Conservation (phyloP, 192 early-diverging fungal species). For the Chytriomyces sp. region DNA sequence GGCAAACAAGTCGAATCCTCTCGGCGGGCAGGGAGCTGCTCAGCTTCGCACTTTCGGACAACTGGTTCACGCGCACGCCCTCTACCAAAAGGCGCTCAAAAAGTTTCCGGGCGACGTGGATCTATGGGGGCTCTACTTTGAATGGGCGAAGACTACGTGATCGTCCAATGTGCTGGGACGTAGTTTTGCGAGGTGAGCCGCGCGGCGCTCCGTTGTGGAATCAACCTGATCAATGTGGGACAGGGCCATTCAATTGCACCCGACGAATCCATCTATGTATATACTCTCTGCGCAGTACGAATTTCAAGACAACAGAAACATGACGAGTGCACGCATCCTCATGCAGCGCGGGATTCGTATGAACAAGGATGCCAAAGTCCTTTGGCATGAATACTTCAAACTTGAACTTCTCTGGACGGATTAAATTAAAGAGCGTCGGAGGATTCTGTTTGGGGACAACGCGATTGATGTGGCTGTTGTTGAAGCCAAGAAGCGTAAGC, state of each 20-base stretch:
- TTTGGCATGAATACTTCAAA: constrained; percentile 95
- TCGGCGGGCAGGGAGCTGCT: constrained; percentile 7
- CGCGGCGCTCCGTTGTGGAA: not conserved
- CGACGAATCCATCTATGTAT: constrained; percentile 81
- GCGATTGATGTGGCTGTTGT: constrained; percentile 40
- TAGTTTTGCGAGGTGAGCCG: constrained; percentile 69
- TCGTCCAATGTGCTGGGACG: constrained; percentile 64
- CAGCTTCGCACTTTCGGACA: constrained; percentile 45
- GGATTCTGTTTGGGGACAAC: constrained; percentile 67
- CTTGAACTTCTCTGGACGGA: constrained; percentile 88
- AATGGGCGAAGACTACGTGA: constrained; percentile 66
- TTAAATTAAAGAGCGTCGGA: constrained; percentile 79
- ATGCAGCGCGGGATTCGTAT: constrained; percentile 85
- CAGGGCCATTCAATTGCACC: constrained; percentile 85
- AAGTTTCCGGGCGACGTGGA: constrained; percentile 77
- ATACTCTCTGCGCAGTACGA: constrained; percentile 90
- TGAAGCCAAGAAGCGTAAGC: constrained; percentile 15
- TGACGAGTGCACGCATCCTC: constrained; percentile 77
- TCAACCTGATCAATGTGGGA: constrained; percentile 3
- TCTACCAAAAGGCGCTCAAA: constrained; percentile 78
- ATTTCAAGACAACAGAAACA: constrained; percentile 81
- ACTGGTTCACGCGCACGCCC: constrained; percentile 74
- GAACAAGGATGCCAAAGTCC: constrained; percentile 65
- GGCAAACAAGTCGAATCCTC: constrained; percentile 6
- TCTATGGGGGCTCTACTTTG: constrained; percentile 93